Evolutionary conservation across 805 yeast genomes (phyloP), one percentile per base, ranked within the genome.

Genomic region (Ogataea minuta): DNA sequence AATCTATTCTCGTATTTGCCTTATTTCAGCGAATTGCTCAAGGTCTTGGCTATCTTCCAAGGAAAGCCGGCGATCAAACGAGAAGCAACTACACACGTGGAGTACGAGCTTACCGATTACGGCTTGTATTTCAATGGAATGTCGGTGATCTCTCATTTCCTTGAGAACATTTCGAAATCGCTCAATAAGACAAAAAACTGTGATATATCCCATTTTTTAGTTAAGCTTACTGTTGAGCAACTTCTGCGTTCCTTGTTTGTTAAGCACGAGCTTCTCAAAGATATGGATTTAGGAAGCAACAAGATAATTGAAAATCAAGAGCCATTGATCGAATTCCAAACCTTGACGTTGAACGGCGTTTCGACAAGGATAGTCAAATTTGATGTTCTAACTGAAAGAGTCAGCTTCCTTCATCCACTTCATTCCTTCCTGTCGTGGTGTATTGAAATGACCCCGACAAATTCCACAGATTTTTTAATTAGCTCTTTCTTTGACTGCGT

Each of bases 71-170:
- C 84, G 0, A 64, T 87, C 52, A 74, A 71, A 45, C 71, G 98
- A 43, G 96, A 88, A 54, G 77, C 79, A 4, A 69, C 74, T 5
- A 81, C 77, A 43, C 99, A 91, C 59, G 89, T 91, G 8, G 96
- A 90, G 56, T 93, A 84, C 57, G 99, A 91, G 56, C 81, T 80
- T 31, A 86, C 85, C 23, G 91, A 86, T 36, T 93, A 90, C 70
- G 74, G 82, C 1, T 74, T 79, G 2, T 82, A 72, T 52, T 83
- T 83, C 57, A 83, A 82, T 45, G 77, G 83, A 1, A 60, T 81
- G 43, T 81, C 85, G 38, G 84, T 80, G 3, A 71, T 86, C 0
- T 72, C 82, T 8, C 82, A 83, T 43, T 72, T 79, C 48, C 72
- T 76, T 0, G 84, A 78, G 43, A 66, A 66, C 43, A 63, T 78